Conservation (phyloP, 2,329 filamentous ascomycete genomes). For the Akanthomyces dipterigenus region DNA sequence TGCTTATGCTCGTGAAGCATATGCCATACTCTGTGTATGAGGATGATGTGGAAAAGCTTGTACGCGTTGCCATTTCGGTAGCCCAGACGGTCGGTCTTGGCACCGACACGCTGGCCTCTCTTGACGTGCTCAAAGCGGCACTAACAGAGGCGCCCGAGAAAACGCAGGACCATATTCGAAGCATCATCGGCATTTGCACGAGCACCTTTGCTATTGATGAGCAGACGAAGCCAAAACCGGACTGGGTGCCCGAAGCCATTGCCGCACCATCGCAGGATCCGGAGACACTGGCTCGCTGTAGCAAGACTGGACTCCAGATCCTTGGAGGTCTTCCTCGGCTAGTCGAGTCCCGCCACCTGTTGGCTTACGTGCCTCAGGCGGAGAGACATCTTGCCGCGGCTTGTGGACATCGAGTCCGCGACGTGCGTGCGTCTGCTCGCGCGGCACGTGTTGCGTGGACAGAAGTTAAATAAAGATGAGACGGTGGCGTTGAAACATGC, state of each 20-base stretch:
- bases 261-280: constrained; percentile 11
- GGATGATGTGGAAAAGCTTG: constrained; percentile 39
- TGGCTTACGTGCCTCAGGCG: constrained; percentile 37
- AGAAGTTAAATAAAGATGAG: constrained; percentile 23
- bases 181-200: constrained; percentile 40
- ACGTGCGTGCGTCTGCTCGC: constrained; percentile 44
- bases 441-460: constrained; percentile 44
- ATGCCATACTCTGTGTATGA: constrained; percentile 46
- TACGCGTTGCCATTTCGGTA: constrained; percentile 42
- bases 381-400: constrained; percentile 42
- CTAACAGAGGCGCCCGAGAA: constrained; percentile 38
- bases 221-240: constrained; percentile 19
- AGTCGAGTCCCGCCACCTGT: constrained; percentile 41
- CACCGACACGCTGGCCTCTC: constrained; percentile 39
- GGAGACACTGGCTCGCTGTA: constrained; percentile 29
- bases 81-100: constrained; percentile 35
- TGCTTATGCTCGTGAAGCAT: constrained; percentile 43
- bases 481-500: neutral
- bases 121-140: constrained; percentile 43
- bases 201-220: constrained; percentile 29
- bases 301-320: constrained; percentile 42
- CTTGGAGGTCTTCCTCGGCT: constrained; percentile 39
- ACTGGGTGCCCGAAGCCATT: constrained; percentile 26
- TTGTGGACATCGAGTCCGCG: constrained; percentile 47
- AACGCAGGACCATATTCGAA: constrained; percentile 41